These are phyloP conservation scores for Botrytis pseudocinerea DNA, from an alignment of 2,329 filamentous ascomycete genomes.

Conservation along the genomic window DNA sequence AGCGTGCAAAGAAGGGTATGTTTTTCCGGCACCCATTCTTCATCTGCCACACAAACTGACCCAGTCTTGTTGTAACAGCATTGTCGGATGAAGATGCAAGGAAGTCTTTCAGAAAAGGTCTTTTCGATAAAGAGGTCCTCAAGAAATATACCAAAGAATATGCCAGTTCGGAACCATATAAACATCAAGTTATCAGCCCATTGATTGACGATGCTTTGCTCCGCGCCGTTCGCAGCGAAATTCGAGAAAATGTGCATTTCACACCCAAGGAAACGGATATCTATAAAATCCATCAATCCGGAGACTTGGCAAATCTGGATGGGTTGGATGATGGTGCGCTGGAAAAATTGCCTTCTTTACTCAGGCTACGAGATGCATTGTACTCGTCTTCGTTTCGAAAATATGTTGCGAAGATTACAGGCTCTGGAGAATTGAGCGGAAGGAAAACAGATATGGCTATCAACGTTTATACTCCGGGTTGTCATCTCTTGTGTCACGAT, in stretches of 20 bases:
- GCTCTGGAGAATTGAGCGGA: constrained; percentile 83
- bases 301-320: constrained; percentile 94
- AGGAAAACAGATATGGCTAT: constrained; percentile 99
- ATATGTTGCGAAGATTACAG: constrained; percentile 84
- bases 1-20: constrained; percentile 52
- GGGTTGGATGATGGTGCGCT: constrained; percentile 86
- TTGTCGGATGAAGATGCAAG: constrained; percentile 38
- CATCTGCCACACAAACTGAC: constrained; percentile 28
- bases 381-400: constrained; percentile 88
- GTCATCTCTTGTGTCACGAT: constrained; percentile 94
- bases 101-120: constrained; percentile 60
- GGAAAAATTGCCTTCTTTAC: constrained; percentile 82
- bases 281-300: constrained; percentile 99
- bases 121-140: constrained; percentile 63
- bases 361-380: constrained; percentile 87
- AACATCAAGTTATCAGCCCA: constrained; percentile 83
- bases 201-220: constrained; percentile 81
- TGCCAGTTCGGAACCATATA: constrained; percentile 70
- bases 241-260: constrained; percentile 87
- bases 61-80: constrained; percentile 29
- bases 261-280: constrained; percentile 99
- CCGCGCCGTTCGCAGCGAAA: constrained; percentile 83
- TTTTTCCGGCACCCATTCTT: constrained; percentile 25
- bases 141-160: constrained; percentile 62
- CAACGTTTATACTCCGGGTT: constrained; percentile 96